Conservation (phyloP, 129 eudicot species). For the Tagetes patula region DNA sequence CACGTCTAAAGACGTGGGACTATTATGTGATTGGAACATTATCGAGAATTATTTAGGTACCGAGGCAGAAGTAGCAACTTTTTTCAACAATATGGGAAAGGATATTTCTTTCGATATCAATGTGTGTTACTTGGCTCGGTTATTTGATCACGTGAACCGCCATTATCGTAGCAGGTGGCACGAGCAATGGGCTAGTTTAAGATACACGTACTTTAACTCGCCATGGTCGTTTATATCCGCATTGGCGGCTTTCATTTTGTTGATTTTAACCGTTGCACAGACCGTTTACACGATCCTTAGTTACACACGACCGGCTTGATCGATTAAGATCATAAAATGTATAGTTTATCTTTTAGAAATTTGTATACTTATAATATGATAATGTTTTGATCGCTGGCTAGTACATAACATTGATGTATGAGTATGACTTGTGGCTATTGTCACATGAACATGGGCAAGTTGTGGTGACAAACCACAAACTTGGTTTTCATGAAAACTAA, state of each 20-base stretch:
- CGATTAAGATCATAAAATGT: background rate
- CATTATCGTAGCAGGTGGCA: conserved; percentile 60
- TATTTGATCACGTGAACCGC: conserved; percentile 60
- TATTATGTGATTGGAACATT: conserved; percentile 53
- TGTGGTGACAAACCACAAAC: background rate
- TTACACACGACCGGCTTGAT: conserved; percentile 24
- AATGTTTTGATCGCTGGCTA: background rate
- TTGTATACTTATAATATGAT: background rate
- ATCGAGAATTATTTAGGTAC: conserved; percentile 81
- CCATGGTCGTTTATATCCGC: conserved; percentile 90
- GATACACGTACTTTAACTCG: conserved; percentile 63
- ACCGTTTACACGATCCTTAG: conserved; percentile 52
- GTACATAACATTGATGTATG: background rate
- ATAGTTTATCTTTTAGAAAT: background rate
- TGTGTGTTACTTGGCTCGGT: conserved; percentile 49
- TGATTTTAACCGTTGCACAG: conserved; percentile 63
- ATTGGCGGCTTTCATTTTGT: conserved; percentile 60
- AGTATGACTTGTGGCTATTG: background rate
- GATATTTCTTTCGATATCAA: conserved; percentile 61
- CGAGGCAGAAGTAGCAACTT: conserved; percentile 61
- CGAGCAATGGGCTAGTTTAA: conserved; percentile 68
- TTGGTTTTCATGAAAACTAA: too few species aligned
- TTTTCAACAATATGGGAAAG: conserved; percentile 71
- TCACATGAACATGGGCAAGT: background rate
- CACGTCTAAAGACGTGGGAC: conserved; percentile 61